Evolutionary conservation across 1,284 basidiomycete genomes (phyloP).

Genomic region (Ganoderma multipileum): DNA sequence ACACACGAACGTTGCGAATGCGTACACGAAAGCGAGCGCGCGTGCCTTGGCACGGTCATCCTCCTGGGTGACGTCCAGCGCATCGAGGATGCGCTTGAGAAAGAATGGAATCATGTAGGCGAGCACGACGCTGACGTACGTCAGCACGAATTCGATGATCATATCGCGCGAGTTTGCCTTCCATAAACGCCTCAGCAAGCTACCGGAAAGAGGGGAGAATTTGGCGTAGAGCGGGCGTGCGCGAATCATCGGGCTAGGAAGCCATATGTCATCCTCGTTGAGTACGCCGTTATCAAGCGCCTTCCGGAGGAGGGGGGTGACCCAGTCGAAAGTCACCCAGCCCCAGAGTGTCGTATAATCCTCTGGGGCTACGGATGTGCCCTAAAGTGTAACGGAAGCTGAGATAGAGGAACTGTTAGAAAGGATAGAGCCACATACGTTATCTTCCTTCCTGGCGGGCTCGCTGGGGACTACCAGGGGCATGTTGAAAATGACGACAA

Average conservation of each 20-base stretch:
- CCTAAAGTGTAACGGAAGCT: conserved; percentile 43
- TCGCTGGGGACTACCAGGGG: conserved; percentile 62
- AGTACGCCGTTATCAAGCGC: conserved; percentile 69
- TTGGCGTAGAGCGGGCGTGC: conserved; percentile 71
- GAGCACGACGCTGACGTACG: conserved; percentile 68
- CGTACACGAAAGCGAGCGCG: conserved; percentile 75
- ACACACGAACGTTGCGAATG: conserved; percentile 68
- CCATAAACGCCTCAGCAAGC: conserved; percentile 69
- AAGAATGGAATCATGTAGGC: conserved; percentile 77
- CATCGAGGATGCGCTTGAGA: conserved; percentile 66
- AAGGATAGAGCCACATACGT: conserved; percentile 44
- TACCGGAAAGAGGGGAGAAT: conserved; percentile 54
- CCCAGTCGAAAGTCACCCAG: conserved; percentile 85
- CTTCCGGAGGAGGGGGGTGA: conserved; percentile 69
- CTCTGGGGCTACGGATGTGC: conserved; percentile 64
- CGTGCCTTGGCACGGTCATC: conserved; percentile 49
- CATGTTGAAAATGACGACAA: conserved; percentile 58
- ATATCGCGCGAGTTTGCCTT: conserved; percentile 79
- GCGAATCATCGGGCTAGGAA: conserved; percentile 71
- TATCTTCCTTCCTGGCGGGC: conserved; percentile 52
- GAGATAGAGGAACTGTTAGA: neutral
- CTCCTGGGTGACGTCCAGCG: conserved; percentile 35
- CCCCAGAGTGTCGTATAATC: conserved; percentile 78
- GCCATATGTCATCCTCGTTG: conserved; percentile 75
- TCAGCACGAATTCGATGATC: conserved; percentile 70